These are phyloP conservation scores for Mycocentrospora acerina DNA, from an alignment of 2,329 filamentous ascomycete species.

Conservation along the genomic window DNA sequence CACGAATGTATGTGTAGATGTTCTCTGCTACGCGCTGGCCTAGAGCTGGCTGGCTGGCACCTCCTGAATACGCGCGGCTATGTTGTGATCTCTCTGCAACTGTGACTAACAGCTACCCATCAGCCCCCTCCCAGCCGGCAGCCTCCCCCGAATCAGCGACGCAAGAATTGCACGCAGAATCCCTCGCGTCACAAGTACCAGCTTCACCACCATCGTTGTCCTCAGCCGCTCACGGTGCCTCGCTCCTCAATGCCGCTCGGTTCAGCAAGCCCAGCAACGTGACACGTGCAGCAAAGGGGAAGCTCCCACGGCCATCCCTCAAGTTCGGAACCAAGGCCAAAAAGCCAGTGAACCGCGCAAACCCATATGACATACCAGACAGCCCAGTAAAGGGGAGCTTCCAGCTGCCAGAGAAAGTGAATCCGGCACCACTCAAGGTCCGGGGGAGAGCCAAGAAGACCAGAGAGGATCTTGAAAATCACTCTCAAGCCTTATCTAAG, in stretches of 20 bases:
- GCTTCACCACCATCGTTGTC: constrained; percentile 1
- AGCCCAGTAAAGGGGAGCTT: constrained; percentile 22
- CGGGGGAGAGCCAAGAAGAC: no score
- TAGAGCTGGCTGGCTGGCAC: neutral
- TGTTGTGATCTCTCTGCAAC: no score
- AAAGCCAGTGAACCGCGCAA: constrained; percentile 10
- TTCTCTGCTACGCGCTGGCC: no score
- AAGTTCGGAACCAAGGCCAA: neutral
- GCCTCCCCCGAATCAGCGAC: constrained; percentile 15
- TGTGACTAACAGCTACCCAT: no score
- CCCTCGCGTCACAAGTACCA: constrained; percentile 6
- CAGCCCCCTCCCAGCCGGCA: neutral
- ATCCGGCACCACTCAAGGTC: no score
- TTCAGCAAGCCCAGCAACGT: constrained; percentile 8
- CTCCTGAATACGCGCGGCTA: no score
- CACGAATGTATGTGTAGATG: neutral
- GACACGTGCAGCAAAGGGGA: constrained; percentile 9
- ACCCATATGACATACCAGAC: constrained; percentile 20
- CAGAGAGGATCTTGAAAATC: no score
- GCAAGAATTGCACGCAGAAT: constrained; percentile 28
- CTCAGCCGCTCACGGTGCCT: constrained; percentile 21
- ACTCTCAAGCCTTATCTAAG: no score
- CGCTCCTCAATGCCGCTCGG: constrained; percentile 35
- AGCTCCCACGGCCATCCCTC: constrained; percentile 20
- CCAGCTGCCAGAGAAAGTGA: constrained; percentile 2